phyloP scores from a whole-genome alignment of 495 filamentous ascomycete species.

The Neurospora cerealis region DNA sequence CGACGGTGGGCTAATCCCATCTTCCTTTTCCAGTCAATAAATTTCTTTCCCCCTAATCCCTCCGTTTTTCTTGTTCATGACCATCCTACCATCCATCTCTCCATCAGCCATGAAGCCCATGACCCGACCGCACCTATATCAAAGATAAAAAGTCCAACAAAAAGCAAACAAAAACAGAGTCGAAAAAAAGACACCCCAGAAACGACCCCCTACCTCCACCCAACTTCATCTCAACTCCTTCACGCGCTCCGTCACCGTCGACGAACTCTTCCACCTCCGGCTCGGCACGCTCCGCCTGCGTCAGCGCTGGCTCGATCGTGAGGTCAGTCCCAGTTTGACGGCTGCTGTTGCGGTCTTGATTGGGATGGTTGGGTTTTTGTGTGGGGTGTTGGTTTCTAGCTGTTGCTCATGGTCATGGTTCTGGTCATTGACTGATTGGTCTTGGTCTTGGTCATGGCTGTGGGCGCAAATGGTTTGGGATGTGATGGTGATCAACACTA shows the following conservation, averaged over 20 bases:
- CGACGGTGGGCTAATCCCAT: neutral
- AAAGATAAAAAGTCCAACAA: conserved; percentile 1
- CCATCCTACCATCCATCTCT: neutral
- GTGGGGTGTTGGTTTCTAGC: conserved; percentile 4
- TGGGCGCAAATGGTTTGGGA: neutral
- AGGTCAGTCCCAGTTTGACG: conserved; percentile 13
- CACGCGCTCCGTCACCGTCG: conserved; percentile 1
- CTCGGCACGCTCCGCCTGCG: conserved; percentile 12
- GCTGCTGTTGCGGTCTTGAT: conserved; percentile 1
- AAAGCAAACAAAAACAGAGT: conserved; percentile 8
- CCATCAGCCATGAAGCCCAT: neutral
- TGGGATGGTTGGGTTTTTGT: conserved; percentile 5
- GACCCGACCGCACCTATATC: neutral
- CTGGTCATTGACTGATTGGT: neutral
- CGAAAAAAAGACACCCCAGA: conserved; percentile 14
- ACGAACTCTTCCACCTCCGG: conserved; percentile 20
- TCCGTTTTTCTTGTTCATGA: neutral
- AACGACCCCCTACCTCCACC: conserved; percentile 1
- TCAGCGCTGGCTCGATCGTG: conserved; percentile 16
- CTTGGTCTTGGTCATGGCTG: neutral
- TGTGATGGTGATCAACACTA: neutral
- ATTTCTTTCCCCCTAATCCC: neutral
- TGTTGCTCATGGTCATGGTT: neutral
- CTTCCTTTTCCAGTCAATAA: neutral
- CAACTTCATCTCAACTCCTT: neutral